These are phyloP conservation scores for Usnea hakonensis DNA, from an alignment of 495 filamentous ascomycete genomes.

Conservation along the genomic window DNA sequence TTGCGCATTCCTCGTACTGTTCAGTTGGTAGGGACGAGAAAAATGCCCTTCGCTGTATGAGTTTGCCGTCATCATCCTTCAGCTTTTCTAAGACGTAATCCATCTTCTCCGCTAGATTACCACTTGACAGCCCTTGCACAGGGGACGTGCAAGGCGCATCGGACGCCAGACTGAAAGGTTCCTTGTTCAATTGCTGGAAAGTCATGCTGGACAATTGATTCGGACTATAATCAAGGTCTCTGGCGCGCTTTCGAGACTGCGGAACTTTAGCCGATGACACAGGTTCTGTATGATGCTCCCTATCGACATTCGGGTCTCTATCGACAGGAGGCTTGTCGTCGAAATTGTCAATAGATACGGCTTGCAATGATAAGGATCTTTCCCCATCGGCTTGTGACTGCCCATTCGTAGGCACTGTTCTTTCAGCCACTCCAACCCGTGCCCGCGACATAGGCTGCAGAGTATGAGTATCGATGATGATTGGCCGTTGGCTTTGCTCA, in stretches of 20 bases:
- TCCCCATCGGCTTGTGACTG: not conserved
- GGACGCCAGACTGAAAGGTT: conserved; percentile 51
- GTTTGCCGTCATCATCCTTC: conserved; percentile 14
- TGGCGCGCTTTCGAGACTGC: conserved; percentile 18
- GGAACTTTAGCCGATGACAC: not conserved
- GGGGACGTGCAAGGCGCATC: conserved; percentile 15
- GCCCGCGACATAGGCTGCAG: not conserved
- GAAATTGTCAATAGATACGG: not conserved
- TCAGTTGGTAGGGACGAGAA: conserved; percentile 55
- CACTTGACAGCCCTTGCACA: conserved; percentile 11
- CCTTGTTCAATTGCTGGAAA: conserved; percentile 43
- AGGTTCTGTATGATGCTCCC: not conserved
- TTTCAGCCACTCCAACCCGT: not conserved
- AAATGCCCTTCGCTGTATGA: conserved; percentile 50
- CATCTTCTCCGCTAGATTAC: conserved; percentile 36
- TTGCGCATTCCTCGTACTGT: conserved; percentile 78
- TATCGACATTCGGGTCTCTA: not conserved
- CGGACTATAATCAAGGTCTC: conserved; percentile 46
- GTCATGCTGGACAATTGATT: conserved; percentile 44
- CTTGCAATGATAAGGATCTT: not conserved
- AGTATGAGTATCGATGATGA: not conserved
- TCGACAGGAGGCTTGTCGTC: not conserved
- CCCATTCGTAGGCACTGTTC: not conserved
- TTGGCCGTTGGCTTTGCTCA: not conserved
- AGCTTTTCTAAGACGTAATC: conserved; percentile 32